Base-by-base conservation (phyloP, 257 asterid genomes). In the Solanum piurae region DNA sequence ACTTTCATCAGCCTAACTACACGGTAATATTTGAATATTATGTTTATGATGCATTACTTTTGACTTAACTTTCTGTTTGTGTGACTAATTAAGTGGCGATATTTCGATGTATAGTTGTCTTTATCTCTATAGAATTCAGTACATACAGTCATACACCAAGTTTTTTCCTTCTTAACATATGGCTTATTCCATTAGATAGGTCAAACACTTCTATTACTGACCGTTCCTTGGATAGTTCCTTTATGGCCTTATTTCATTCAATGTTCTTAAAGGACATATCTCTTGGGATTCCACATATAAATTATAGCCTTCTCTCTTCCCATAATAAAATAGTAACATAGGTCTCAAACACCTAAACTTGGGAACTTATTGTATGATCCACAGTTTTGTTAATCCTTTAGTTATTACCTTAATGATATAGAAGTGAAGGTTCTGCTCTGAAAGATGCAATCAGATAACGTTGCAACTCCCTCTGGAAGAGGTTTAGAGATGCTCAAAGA, bases 1-100 rank as follows among this genome's bases (percentile, higher is more conserved):
- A 96, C 91, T 94, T 88, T 88, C 99, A 96, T 88, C 94, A 96
- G 86, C 99, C 99, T 33, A 96, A 95, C 88, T 94, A 91, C 87
- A 82, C 92, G 94, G 99, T 96, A 94, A 88, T 85, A 90, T 68
- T 86, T 87, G 69, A 44, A 33, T 12, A 12, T n/a, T 25, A 42
- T 87, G 20, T 64, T 44, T 20, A 29, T 49, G 68, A 34, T 69
- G 46, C 83, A 68, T 31, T 80, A 9, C 69, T 29, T 79, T 82
- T 18, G 9, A 82, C 69, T 29, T 10, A 29, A 29, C 29, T 82
- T 79, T 31, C 85, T 49, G 69, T 31, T 82, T 49, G 44, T 10
- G 68, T 82, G 85, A 46, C 29, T 29, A 66, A 42, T 20, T 21
- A 34, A 68, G 37, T 38, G 37, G 44, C 2, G 49, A 25, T 5